These are phyloP conservation scores for Neophaeococcomyces aloes DNA, from an alignment of 2,329 filamentous ascomycete species.

Conservation along the genomic window DNA sequence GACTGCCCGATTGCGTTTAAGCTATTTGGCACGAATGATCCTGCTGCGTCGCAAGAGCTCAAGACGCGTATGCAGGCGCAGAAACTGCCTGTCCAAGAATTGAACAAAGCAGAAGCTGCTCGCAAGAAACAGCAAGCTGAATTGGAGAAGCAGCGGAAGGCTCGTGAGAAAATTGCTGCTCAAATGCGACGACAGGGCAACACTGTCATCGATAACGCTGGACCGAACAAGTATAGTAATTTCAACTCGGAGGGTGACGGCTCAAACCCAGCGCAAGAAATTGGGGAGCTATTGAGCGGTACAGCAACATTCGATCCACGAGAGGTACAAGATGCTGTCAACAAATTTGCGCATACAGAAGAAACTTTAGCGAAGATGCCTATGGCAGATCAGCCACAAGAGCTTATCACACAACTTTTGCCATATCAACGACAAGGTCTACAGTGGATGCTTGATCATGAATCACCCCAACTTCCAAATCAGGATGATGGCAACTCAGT, in stretches of 20 bases:
- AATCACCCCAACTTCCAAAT: constrained; percentile 56
- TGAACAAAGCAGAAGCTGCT: constrained; percentile 46
- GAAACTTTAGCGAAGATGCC: constrained; percentile 60
- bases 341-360: constrained; percentile 62
- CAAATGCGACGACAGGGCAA: constrained; percentile 15
- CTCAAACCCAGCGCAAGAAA: constrained; percentile 11
- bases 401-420: constrained; percentile 57
- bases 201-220: constrained; percentile 15
- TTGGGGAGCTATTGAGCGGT: constrained; percentile 56
- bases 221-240: constrained; percentile 27
- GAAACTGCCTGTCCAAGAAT: constrained; percentile 46
- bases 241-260: constrained; percentile 23
- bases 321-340: constrained; percentile 53
- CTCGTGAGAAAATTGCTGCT: constrained; percentile 18
- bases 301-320: constrained; percentile 49
- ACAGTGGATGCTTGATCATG: constrained; percentile 69
- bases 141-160: constrained; percentile 38
- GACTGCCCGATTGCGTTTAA: constrained; percentile 63
- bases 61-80: constrained; percentile 53
- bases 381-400: constrained; percentile 56
- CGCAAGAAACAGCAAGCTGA: constrained; percentile 46
- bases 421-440: constrained; percentile 72
- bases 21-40: constrained; percentile 57
- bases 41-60: constrained; percentile 43
- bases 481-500: constrained; percentile 51